phyloP scores from a whole-genome alignment of 257 asterid species.

The Cruciata laevipes region DNA sequence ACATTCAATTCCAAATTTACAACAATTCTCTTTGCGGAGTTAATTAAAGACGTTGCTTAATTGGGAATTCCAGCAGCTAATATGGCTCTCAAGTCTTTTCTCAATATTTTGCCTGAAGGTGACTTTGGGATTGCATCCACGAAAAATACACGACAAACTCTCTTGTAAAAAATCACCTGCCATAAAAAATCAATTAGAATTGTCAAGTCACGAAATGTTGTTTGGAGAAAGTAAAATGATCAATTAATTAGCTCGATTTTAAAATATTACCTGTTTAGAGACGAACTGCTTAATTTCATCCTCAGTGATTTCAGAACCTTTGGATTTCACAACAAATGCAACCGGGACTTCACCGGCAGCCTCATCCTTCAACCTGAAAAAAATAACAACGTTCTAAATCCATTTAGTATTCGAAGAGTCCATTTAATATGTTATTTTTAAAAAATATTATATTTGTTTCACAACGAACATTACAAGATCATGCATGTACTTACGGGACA shows the following conservation, averaged over 20 bases:
- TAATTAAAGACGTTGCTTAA: background rate
- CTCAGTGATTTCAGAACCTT: constrained; percentile 45
- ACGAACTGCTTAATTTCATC: constrained; percentile 73
- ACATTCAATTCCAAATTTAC: background rate
- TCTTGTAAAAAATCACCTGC: constrained; percentile 90
- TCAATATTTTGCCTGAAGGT: constrained; percentile 87
- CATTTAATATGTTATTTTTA: too few relatives aligned
- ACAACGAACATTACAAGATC: background rate
- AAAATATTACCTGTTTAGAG: constrained; percentile 47
- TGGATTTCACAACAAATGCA: constrained; percentile 71
- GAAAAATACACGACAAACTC: constrained; percentile 63
- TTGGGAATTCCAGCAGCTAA: constrained; percentile 32
- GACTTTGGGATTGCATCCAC: constrained; percentile 68
- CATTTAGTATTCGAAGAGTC: too few relatives aligned
- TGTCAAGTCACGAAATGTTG: background rate
- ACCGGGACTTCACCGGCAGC: constrained; percentile 90
- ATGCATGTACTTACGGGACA: constrained; percentile 46
- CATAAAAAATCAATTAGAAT: background rate
- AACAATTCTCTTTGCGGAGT: too few relatives aligned
- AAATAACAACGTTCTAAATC: background rate
- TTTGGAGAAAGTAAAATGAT: background rate
- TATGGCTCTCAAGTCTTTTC: constrained; percentile 82
- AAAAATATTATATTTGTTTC: too few relatives aligned
- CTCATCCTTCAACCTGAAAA: constrained; percentile 67
- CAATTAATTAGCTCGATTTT: background rate